Evolutionary conservation across 345 rosid species (phyloP).

Genomic region (Eutrema heterophyllum): DNA sequence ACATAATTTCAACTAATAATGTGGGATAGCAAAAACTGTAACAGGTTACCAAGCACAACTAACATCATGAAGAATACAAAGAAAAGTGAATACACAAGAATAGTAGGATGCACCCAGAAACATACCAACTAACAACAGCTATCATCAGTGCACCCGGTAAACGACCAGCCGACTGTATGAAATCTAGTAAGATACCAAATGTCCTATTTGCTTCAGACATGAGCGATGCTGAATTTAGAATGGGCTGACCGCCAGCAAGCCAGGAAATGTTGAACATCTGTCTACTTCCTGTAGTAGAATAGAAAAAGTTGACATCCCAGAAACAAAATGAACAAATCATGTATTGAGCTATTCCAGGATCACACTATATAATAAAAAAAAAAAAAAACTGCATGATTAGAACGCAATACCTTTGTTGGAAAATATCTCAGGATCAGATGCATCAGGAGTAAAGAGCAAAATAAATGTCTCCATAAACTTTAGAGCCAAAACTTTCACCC

Average conservation of each 20-base stretch:
- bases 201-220: constrained; percentile 63
- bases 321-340: constrained; percentile 9
- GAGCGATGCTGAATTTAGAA: constrained; percentile 57
- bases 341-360: not conserved
- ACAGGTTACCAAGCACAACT: constrained; percentile 4
- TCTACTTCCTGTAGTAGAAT: constrained; percentile 45
- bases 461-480: constrained; percentile 86
- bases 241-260: constrained; percentile 65
- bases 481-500: constrained; percentile 69
- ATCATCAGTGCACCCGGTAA: constrained; percentile 68
- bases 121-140: constrained; percentile 80
- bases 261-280: constrained; percentile 65
- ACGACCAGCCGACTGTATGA: constrained; percentile 52
- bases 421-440: constrained; percentile 49
- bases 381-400: not conserved
- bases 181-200: constrained; percentile 49
- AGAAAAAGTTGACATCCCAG: constrained; percentile 15
- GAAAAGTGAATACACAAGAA: constrained; percentile 11
- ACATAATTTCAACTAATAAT: not conserved
- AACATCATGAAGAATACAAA: constrained; percentile 2
- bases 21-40: constrained; percentile 7
- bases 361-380: not conserved
- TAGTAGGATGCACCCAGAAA: constrained; percentile 25
- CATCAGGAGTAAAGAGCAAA: constrained; percentile 70
- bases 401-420: constrained; percentile 56